Evolutionary conservation across 306 rosid species (phyloP).

Genomic region (Quercus bicolor): DNA sequence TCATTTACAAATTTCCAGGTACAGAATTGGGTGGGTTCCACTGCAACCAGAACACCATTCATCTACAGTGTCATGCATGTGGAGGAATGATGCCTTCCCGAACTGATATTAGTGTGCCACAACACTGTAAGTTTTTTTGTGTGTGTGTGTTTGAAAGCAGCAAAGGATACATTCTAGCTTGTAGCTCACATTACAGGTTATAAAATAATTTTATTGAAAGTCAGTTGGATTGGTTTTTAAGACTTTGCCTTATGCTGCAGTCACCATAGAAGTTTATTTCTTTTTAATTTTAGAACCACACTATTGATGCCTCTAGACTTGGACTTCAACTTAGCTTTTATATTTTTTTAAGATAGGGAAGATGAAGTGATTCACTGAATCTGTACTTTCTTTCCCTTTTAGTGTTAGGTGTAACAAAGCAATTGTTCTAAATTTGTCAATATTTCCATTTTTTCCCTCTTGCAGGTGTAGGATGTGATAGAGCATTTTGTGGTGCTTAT

Average conservation of each 20-base stretch:
- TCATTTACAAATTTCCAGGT: slow-evolving; percentile 35
- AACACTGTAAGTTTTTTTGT: slow-evolving; percentile 60
- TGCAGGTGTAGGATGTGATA: slow-evolving; percentile 83
- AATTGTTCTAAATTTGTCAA: slow-evolving; percentile 1
- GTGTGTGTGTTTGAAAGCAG: neutral
- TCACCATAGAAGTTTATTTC: neutral
- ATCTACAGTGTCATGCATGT: slow-evolving; percentile 87
- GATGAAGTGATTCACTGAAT: neutral
- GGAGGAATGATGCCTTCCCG: slow-evolving; percentile 98
- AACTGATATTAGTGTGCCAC: slow-evolving; percentile 45
- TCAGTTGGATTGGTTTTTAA: neutral
- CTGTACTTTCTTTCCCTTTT: slow-evolving; percentile 18
- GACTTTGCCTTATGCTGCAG: neutral
- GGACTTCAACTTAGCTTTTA: neutral
- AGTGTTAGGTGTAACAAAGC: slow-evolving; percentile 3
- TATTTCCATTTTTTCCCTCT: slow-evolving; percentile 11
- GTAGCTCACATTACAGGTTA: neutral
- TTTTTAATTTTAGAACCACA: neutral
- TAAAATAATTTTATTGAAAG: neutral
- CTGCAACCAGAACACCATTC: slow-evolving; percentile 58
- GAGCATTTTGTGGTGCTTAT: slow-evolving; percentile 86
- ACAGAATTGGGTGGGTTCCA: slow-evolving; percentile 57
- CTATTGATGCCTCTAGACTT: neutral
- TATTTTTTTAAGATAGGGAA: neutral
- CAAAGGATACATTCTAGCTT: slow-evolving; percentile 13